Conservation (phyloP, 2,329 filamentous ascomycete genomes). For the Fusarium mexicanum region DNA sequence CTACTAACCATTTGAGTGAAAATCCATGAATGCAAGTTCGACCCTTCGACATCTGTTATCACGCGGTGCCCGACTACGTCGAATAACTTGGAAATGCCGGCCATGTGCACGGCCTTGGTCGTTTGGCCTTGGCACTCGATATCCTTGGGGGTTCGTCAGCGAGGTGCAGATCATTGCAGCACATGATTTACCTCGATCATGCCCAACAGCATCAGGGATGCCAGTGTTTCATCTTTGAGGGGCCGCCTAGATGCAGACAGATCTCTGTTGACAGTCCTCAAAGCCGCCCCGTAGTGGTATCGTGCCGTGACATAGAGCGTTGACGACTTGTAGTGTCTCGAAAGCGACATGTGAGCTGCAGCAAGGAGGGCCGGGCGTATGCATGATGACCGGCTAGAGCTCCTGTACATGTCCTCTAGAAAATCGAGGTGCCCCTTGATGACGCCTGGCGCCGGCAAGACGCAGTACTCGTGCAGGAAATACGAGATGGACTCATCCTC, state of each 20-base stretch:
- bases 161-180: not conserved
- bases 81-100: slow-evolving; percentile 25
- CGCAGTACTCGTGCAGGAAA: slow-evolving; percentile 23
- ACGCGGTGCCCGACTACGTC: slow-evolving; percentile 20
- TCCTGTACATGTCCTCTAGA: slow-evolving; percentile 15
- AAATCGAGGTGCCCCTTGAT: slow-evolving; percentile 25
- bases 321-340: slow-evolving; percentile 29
- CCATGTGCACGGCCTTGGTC: slow-evolving; percentile 27
- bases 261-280: slow-evolving; percentile 25
- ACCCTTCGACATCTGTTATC: not conserved
- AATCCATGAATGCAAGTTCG: slow-evolving; percentile 14
- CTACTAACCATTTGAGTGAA: slow-evolving; percentile 28
- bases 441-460: slow-evolving; percentile 10
- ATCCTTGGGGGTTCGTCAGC: slow-evolving; percentile 16
- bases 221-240: slow-evolving; percentile 24
- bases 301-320: slow-evolving; percentile 26
- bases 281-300: slow-evolving; percentile 16
- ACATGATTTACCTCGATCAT: slow-evolving; percentile 25
- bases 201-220: slow-evolving; percentile 26
- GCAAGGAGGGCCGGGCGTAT: slow-evolving; percentile 24
- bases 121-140: slow-evolving; percentile 29
- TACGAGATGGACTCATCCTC: slow-evolving; percentile 24
- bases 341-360: slow-evolving; percentile 23
- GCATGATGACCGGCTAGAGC: slow-evolving; percentile 13
- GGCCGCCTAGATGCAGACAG: slow-evolving; percentile 9